phyloP scores from a whole-genome alignment of 139 green algal species.

The Dunaliella primolecta region DNA sequence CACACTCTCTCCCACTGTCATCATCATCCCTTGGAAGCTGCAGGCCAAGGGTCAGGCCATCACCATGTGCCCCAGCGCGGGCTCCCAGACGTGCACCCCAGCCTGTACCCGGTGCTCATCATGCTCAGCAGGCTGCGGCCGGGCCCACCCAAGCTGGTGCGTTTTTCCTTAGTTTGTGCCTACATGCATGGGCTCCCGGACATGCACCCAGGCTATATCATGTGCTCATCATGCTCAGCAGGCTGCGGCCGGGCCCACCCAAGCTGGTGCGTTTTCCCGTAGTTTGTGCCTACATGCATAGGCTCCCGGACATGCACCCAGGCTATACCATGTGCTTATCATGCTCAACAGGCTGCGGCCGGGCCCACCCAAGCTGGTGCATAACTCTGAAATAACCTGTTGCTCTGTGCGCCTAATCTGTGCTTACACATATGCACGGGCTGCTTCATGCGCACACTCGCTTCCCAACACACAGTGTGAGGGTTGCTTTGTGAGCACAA shows the following conservation, averaged over 20 bases:
- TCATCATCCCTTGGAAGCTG: too few species aligned
- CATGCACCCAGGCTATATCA: conserved; percentile 79
- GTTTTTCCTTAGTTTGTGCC: conserved; percentile 43
- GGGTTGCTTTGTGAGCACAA: too few species aligned
- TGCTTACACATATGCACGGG: too few species aligned
- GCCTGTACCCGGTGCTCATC: conserved; percentile 75
- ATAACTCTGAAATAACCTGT: too few species aligned
- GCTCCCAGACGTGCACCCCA: conserved; percentile 55
- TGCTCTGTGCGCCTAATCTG: conserved; percentile 20
- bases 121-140: conserved; percentile 76
- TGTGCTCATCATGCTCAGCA: conserved; percentile 76
- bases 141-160: background rate
- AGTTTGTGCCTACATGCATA: conserved; percentile 65
- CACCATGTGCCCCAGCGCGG: background rate
- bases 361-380: background rate
- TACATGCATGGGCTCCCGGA: too few species aligned
- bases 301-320: too few species aligned
- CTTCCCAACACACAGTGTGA: too few species aligned
- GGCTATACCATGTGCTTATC: conserved; percentile 77
- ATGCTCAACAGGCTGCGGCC: conserved; percentile 73
- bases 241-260: conserved; percentile 47
- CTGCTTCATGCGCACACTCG: too few species aligned
- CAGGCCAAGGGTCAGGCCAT: too few species aligned
- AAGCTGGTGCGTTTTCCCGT: background rate
- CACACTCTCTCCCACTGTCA: too few species aligned